Evolutionary conservation across 805 yeast species (phyloP), one percentile per base, ranked within the genome.

Genomic region (Ogataea trehalophila): DNA sequence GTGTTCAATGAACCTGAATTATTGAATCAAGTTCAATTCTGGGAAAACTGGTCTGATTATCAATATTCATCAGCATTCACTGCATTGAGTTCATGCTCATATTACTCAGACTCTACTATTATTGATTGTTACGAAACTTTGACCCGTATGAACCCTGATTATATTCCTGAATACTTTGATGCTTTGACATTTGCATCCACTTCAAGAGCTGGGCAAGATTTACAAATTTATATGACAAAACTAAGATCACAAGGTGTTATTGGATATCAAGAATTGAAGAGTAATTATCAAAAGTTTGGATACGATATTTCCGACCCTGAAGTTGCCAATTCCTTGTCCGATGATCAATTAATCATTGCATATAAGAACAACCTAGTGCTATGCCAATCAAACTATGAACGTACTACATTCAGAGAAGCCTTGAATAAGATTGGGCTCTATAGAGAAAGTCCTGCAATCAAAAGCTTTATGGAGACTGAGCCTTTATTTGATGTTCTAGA

Each of bases 131-230:
- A 76, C 57, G 71, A 74, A 18, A 58, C 62, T 0, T 71, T 74
- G 45, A 55, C 61, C 4, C 44, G 50, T 0, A 47, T 69, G 42
- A 87, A 84, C 59, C 73, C 77, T 0, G 59, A 53, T 0, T 67
- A 73, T 41, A 51, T 60, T 2, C 80, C 85, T 0, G 61, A 68
- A 33, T 83, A 82, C 53, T 75, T 79, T 54, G 90, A 85, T 59
- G 76, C 84, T 0, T 60, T 85, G 33, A 67, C 64, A 6, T 73
- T 65, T 37, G 68, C 84, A 36, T 75, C 85, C 0, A 72, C 75
- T n/a, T 54, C 66, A 0, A 71, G 80, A 46, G 66, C 70, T 7
- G 71, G 78, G 1, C 75, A 75, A 47, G 74, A 69, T 39, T 59
- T 83, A 26, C 70, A 71, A 45, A 56, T 66, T 23, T 69, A 58